A percentile compares a stretch with the other conserved stretches of the same genome.
phyloP scores from a whole-genome alignment of 202 grass and related monocot species.

The Carex arenaria region DNA sequence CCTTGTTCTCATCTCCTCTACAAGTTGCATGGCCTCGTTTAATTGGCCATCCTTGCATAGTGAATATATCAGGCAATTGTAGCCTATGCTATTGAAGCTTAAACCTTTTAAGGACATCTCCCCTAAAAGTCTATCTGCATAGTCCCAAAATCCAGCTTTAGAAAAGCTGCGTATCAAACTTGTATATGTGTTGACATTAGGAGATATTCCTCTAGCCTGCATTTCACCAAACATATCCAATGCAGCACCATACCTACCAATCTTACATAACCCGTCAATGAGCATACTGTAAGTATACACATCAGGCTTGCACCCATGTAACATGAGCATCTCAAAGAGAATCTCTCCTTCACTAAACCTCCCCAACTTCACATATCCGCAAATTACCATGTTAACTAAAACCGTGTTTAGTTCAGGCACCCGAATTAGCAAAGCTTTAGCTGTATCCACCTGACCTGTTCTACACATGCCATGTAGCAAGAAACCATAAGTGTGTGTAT shows the following conservation, averaged over 20 bases:
- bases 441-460: slow-evolving; percentile 47
- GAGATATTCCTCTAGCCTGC: slow-evolving; percentile 44
- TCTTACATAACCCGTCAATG: slow-evolving; percentile 70
- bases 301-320: slow-evolving; percentile 50
- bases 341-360: slow-evolving; percentile 50
- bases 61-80: slow-evolving; percentile 82
- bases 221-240: slow-evolving; percentile 55
- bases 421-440: slow-evolving; percentile 40
- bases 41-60: slow-evolving; percentile 60
- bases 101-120: slow-evolving; percentile 65
- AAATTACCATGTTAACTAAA: slow-evolving; percentile 79
- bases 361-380: slow-evolving; percentile 41
- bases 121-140: slow-evolving; percentile 40
- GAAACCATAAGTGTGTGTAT: slow-evolving; percentile 55
- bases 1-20: slow-evolving; percentile 70
- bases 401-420: slow-evolving; percentile 55
- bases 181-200: slow-evolving; percentile 57
- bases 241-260: slow-evolving; percentile 54
- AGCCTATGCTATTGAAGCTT: slow-evolving; percentile 55
- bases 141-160: slow-evolving; percentile 61
- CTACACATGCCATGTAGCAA: slow-evolving; percentile 59
- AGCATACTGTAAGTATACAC: slow-evolving; percentile 67
- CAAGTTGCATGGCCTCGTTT: slow-evolving; percentile 39
- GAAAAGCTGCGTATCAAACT: slow-evolving; percentile 66
- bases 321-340: slow-evolving; percentile 59